Evolutionary conservation across 345 rosid species (phyloP).

Genomic region (Euphorbia pulcherrima): DNA sequence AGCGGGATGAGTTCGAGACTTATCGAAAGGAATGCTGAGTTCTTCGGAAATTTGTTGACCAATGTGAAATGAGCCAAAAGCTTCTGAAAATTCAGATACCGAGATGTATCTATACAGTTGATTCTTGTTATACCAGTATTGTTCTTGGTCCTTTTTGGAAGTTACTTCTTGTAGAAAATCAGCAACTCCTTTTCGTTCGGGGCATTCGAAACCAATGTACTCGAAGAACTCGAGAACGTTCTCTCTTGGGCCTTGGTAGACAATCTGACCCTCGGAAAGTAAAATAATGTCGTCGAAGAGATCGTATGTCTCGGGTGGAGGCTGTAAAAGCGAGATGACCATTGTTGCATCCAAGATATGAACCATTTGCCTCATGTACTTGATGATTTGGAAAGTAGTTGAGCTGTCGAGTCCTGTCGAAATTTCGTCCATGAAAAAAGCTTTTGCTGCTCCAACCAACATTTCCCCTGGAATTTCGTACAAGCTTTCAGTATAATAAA

Average conservation of each 20-base stretch:
- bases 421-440: slow-evolving; percentile 53
- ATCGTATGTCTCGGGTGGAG: slow-evolving; percentile 52
- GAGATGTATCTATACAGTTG: slow-evolving; percentile 49
- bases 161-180: slow-evolving; percentile 79
- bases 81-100: slow-evolving; percentile 42
- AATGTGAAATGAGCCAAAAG: slow-evolving; percentile 46
- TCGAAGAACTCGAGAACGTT: slow-evolving; percentile 63
- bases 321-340: slow-evolving; percentile 48
- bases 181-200: slow-evolving; percentile 70
- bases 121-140: slow-evolving; percentile 55
- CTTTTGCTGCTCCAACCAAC: slow-evolving; percentile 41
- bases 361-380: slow-evolving; percentile 44
- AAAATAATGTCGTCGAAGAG: slow-evolving; percentile 74
- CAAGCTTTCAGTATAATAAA: background rate
- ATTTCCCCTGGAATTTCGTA: slow-evolving; percentile 32
- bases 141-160: slow-evolving; percentile 74
- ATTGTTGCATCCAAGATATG: slow-evolving; percentile 44
- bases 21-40: slow-evolving; percentile 53
- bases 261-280: slow-evolving; percentile 61
- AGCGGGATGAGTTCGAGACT: slow-evolving; percentile 51
- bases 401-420: slow-evolving; percentile 54
- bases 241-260: slow-evolving; percentile 70
- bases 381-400: slow-evolving; percentile 43
- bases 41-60: slow-evolving; percentile 47
- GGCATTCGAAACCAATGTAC: slow-evolving; percentile 68